phyloP scores from a whole-genome alignment of 768 basidiomycete species.

The Mycena vitilis region DNA sequence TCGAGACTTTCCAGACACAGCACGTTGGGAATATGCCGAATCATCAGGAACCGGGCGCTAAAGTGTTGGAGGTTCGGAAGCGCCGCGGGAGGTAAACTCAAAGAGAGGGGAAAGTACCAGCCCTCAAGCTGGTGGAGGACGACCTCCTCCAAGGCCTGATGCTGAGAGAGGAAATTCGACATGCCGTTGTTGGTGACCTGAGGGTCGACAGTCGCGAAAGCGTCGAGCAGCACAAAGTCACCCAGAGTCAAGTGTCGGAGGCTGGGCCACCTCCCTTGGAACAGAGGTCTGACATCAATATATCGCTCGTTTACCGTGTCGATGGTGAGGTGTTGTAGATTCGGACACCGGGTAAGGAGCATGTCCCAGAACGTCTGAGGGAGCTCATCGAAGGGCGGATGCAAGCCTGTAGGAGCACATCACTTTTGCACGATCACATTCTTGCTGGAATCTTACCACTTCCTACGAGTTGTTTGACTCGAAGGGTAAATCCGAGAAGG shows the following conservation, averaged over 20 bases:
- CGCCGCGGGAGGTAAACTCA: slow-evolving; percentile 28
- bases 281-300: slow-evolving; percentile 35
- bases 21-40: slow-evolving; percentile 31
- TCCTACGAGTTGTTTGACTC: slow-evolving; percentile 35
- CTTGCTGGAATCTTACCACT: slow-evolving; percentile 15
- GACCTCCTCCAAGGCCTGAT: slow-evolving; percentile 25
- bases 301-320: slow-evolving; percentile 37
- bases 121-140: slow-evolving; percentile 34
- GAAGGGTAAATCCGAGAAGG: slow-evolving; percentile 31
- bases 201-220: slow-evolving; percentile 34
- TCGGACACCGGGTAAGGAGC: slow-evolving; percentile 32
- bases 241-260: slow-evolving; percentile 34
- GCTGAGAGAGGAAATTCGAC: slow-evolving; percentile 29
- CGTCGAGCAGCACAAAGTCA: slow-evolving; percentile 35
- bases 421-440: not conserved
- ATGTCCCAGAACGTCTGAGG: slow-evolving; percentile 35
- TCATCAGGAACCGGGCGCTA: slow-evolving; percentile 29
- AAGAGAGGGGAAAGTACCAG: slow-evolving; percentile 37
- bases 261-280: slow-evolving; percentile 31
- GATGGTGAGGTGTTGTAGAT: slow-evolving; percentile 32
- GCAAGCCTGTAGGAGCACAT: slow-evolving; percentile 15
- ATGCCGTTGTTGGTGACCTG: slow-evolving; percentile 32
- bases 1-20: slow-evolving; percentile 33
- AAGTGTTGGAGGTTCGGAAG: slow-evolving; percentile 33
- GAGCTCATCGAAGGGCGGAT: slow-evolving; percentile 37